These are phyloP conservation scores for Scalesia atractyloides DNA, from an alignment of 129 eudicot species.

Conservation along the genomic window DNA sequence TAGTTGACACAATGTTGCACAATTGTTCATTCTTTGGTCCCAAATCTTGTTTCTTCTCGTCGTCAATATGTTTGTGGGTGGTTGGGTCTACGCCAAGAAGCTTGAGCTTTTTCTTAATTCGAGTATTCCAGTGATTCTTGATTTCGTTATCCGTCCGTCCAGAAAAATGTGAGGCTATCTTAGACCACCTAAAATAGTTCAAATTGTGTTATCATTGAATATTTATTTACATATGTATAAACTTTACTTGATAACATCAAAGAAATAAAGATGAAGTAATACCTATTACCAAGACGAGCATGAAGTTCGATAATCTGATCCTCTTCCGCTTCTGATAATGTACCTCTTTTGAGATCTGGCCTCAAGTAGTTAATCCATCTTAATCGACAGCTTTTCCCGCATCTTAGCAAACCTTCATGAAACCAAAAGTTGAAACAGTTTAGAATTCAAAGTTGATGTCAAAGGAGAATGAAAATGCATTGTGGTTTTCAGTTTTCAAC, in stretches of 20 bases:
- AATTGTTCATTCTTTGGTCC: slow-evolving; percentile 20
- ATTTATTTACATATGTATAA: neutral
- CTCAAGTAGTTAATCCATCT: slow-evolving; percentile 85
- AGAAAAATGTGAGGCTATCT: slow-evolving; percentile 80
- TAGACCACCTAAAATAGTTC: slow-evolving; percentile 60
- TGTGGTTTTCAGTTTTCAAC: neutral
- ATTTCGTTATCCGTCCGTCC: slow-evolving; percentile 84
- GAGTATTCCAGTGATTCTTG: slow-evolving; percentile 77
- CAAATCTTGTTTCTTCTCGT: slow-evolving; percentile 28
- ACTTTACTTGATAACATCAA: neutral
- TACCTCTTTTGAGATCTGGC: slow-evolving; percentile 87
- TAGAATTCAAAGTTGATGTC: neutral
- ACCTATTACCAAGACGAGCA: slow-evolving; percentile 87
- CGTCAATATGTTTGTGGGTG: slow-evolving; percentile 47
- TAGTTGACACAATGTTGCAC: slow-evolving; percentile 10
- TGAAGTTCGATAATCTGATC: slow-evolving; percentile 72
- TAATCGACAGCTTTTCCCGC: slow-evolving; percentile 88
- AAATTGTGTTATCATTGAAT: neutral
- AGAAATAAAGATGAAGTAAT: neutral
- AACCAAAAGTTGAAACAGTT: neutral
- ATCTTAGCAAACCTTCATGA: slow-evolving; percentile 65
- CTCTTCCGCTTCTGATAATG: slow-evolving; percentile 63
- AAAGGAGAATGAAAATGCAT: neutral
- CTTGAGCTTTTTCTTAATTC: slow-evolving; percentile 72
- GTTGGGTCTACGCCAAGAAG: slow-evolving; percentile 55